These are phyloP conservation scores for Areca catechu DNA, from an alignment of 176 grass and related monocot species.

Conservation along the genomic window DNA sequence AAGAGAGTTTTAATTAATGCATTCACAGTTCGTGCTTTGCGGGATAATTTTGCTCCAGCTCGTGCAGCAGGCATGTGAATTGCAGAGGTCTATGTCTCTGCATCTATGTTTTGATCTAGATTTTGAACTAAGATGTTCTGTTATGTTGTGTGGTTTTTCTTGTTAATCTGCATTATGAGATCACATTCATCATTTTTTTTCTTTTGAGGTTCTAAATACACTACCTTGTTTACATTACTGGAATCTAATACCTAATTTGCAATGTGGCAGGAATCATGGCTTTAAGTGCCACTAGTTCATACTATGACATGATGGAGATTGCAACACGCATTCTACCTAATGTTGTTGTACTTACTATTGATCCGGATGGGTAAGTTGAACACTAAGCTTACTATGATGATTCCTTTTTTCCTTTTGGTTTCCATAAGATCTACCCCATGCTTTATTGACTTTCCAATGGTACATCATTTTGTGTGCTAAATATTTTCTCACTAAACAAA, in stretches of 20 bases:
- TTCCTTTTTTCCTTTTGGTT: conserved; percentile 17
- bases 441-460: no score
- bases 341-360: conserved; percentile 84
- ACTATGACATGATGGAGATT: conserved; percentile 96
- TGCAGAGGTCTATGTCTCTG: conserved; percentile 15
- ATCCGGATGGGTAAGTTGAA: conserved; percentile 67
- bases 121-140: no score
- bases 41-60: conserved; percentile 93
- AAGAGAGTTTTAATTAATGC: conserved; percentile 97
- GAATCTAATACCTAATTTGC: conserved; percentile 3
- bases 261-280: conserved; percentile 87
- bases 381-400: conserved; percentile 6
- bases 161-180: no score
- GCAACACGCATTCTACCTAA: conserved; percentile 94
- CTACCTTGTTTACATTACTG: no score
- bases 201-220: no score
- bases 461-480: no score
- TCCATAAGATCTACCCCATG: conserved; percentile 10
- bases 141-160: no score
- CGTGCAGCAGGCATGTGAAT: conserved; percentile 75
- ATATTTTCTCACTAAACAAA: no score
- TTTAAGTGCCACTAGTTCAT: conserved; percentile 80
- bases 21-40: conserved; percentile 92
- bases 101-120: conserved; percentile 11
- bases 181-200: no score